Percentiles rank a stretch among this genome's conserved stretches.
Evolutionary conservation across 2,329 filamentous ascomycete species (phyloP).

Genomic region (Alternaria solani): DNA sequence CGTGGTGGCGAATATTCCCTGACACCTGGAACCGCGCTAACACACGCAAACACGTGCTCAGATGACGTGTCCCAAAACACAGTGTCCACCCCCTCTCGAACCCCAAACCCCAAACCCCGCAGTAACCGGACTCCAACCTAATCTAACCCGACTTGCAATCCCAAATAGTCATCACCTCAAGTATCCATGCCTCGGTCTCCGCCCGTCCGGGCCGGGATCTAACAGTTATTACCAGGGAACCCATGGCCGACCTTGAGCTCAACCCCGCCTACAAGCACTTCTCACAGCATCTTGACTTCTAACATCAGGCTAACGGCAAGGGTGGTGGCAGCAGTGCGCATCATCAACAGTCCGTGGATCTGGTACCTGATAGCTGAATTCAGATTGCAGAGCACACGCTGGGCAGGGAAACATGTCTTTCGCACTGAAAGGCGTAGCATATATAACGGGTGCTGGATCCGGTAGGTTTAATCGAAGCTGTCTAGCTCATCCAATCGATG

Average conservation of each 20-base stretch:
- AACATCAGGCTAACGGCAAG: neutral
- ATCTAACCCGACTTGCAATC: no score
- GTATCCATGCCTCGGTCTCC: neutral
- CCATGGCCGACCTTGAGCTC: constrained; percentile 4
- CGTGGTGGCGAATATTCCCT: constrained; percentile 9
- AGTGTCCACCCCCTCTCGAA: no score
- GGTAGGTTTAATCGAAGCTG: constrained; percentile 40
- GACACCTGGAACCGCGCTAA: constrained; percentile 12
- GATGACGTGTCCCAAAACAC: neutral
- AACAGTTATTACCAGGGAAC: constrained; percentile 5
- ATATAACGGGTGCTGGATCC: constrained; percentile 60
- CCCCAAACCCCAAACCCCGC: no score
- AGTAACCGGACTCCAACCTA: no score
- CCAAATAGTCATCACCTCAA: no score
- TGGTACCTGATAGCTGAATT: neutral
- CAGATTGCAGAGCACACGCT: neutral
- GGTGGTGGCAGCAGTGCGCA: neutral
- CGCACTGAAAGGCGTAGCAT: constrained; percentile 57
- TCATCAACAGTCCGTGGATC: neutral
- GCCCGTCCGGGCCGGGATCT: no score
- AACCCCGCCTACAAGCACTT: neutral
- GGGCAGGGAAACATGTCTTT: constrained; percentile 43
- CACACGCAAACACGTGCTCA: constrained; percentile 15
- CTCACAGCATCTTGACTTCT: neutral
- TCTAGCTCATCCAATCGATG: neutral